These are phyloP conservation scores for Penicillium bialowiezense DNA, from an alignment of 495 filamentous ascomycete species.

Conservation along the genomic window DNA sequence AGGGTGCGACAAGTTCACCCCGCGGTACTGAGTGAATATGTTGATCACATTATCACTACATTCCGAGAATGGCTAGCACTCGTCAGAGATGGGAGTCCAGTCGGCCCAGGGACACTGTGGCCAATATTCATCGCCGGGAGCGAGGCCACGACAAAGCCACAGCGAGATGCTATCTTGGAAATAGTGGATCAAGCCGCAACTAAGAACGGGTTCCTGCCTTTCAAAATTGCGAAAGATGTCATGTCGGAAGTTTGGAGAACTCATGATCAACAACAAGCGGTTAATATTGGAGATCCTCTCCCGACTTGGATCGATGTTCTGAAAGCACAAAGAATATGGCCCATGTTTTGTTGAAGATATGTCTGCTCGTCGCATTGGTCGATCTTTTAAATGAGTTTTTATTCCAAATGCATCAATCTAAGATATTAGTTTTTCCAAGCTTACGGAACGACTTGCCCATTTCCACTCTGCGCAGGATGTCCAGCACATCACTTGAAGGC, in stretches of 20 bases:
- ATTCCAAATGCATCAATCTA: too few relatives aligned
- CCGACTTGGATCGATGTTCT: slow-evolving; percentile 23
- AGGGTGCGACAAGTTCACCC: slow-evolving; percentile 24
- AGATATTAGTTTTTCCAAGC: too few relatives aligned
- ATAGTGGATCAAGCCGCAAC: slow-evolving; percentile 13
- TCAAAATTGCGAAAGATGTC: slow-evolving; percentile 12
- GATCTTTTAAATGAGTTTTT: too few relatives aligned
- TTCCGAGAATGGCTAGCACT: slow-evolving; percentile 10
- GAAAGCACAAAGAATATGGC: slow-evolving; percentile 16
- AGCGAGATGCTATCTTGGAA: slow-evolving; percentile 11
- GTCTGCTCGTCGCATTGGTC: too few relatives aligned
- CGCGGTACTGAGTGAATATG: slow-evolving; percentile 16
- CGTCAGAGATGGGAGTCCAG: not conserved
- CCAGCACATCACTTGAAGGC: too few relatives aligned
- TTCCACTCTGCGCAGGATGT: too few relatives aligned
- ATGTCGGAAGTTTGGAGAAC: slow-evolving; percentile 19
- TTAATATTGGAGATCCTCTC: slow-evolving; percentile 9
- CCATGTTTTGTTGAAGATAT: slow-evolving; percentile 23
- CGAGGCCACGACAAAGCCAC: slow-evolving; percentile 9
- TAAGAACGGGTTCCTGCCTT: slow-evolving; percentile 9
- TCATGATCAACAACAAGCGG: slow-evolving; percentile 18
- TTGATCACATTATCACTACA: slow-evolving; percentile 18
- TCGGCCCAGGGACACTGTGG: slow-evolving; percentile 23
- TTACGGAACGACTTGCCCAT: too few relatives aligned
- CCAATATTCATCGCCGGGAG: slow-evolving; percentile 29